Conservation (phyloP, 2,329 filamentous ascomycete genomes). For the Penicillium hesseltinei region DNA sequence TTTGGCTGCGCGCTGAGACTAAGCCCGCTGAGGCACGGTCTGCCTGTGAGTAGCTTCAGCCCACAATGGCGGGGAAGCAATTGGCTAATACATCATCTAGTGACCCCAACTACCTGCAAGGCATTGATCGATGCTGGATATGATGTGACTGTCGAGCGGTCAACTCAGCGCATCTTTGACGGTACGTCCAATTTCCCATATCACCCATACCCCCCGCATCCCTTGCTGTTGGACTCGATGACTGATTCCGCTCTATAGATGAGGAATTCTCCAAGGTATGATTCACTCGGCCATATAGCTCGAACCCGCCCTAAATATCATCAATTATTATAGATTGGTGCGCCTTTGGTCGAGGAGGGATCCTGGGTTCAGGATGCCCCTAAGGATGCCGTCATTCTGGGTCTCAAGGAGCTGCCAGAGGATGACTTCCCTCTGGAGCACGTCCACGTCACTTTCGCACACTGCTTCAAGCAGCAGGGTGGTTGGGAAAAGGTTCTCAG, state of each 20-base stretch:
- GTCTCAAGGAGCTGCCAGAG: conserved; percentile 74
- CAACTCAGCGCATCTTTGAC: conserved; percentile 61
- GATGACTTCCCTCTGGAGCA: conserved; percentile 70
- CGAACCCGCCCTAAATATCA: conserved; percentile 40
- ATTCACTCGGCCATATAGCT: not conserved
- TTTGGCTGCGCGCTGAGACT: conserved; percentile 59
- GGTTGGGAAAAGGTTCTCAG: conserved; percentile 79
- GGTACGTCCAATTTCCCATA: conserved; percentile 29
- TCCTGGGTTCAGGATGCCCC: conserved; percentile 65
- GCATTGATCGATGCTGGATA: conserved; percentile 68
- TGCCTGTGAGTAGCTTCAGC: conserved; percentile 36
- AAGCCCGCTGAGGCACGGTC: conserved; percentile 59
- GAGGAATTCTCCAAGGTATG: conserved; percentile 38
- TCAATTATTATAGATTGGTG: conserved; percentile 58
- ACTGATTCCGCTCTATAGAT: conserved; percentile 25
- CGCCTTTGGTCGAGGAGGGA: conserved; percentile 63
- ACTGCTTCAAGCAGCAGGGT: conserved; percentile 73
- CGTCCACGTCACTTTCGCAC: conserved; percentile 68
- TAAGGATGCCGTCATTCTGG: conserved; percentile 67
- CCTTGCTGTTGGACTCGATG: not conserved
- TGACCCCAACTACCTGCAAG: conserved; percentile 56
- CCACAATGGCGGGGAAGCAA: conserved; percentile 7
- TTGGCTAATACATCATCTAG: conserved; percentile 20
- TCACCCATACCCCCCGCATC: not conserved
- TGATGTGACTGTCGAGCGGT: conserved; percentile 65